Percentiles rank a stretch among this genome's conserved stretches.
Evolutionary conservation across 1,284 basidiomycete genomes (phyloP).

Genomic region (Stygiomarasmius scandens): DNA sequence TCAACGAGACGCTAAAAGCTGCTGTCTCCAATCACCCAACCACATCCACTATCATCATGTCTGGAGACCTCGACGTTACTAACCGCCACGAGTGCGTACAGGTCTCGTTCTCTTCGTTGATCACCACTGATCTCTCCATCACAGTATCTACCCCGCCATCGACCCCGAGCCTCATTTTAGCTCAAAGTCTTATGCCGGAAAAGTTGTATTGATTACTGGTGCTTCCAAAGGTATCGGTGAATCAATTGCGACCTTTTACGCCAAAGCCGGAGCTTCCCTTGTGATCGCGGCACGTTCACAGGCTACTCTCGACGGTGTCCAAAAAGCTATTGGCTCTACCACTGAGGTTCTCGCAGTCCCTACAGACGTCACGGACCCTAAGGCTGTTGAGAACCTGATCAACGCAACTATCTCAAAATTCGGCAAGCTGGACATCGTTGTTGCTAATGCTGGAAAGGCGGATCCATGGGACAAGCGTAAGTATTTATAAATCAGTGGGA

Average conservation of each 20-base stretch:
- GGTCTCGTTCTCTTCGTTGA: background rate
- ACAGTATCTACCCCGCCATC: conserved; percentile 4
- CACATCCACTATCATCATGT: background rate
- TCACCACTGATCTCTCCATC: background rate
- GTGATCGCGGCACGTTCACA: conserved; percentile 5
- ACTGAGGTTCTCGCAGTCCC: background rate
- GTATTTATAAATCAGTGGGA: background rate
- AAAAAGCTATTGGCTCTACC: background rate
- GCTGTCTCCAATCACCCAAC: background rate
- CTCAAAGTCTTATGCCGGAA: background rate
- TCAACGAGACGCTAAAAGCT: too few species aligned
- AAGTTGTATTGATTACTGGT: conserved; percentile 9
- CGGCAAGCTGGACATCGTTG: conserved; percentile 12
- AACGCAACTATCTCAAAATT: background rate
- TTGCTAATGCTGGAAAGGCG: conserved; percentile 6
- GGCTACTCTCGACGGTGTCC: conserved; percentile 1
- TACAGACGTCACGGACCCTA: conserved; percentile 4
- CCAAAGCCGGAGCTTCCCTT: conserved; percentile 8
- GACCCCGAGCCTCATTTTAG: conserved; percentile 4
- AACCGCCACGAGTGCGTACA: background rate
- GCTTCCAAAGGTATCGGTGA: conserved; percentile 12
- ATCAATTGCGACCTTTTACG: conserved; percentile 10
- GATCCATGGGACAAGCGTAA: conserved; percentile 8
- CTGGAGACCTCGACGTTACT: background rate
- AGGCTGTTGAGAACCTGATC: conserved; percentile 5